Percentiles rank a stretch among this genome's conserved stretches.
These are phyloP conservation scores for Fusarium scirpi DNA, from an alignment of 2,329 filamentous ascomycete species.

Conservation along the genomic window DNA sequence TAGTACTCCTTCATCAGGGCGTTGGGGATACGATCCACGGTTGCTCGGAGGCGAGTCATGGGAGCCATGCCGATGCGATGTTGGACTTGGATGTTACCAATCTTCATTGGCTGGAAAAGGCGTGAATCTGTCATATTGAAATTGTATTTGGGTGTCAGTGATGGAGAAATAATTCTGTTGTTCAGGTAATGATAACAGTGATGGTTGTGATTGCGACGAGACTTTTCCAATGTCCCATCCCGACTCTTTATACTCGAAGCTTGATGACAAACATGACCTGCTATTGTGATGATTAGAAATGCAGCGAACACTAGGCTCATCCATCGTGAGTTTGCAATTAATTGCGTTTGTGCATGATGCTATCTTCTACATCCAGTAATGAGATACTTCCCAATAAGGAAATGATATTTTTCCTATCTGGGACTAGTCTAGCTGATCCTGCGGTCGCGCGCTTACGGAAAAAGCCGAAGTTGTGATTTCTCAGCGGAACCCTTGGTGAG, in stretches of 20 bases:
- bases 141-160: no score
- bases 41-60: conserved; percentile 64
- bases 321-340: not conserved
- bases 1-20: conserved; percentile 60
- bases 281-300: not conserved
- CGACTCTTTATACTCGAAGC: not conserved
- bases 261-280: not conserved
- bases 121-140: conserved; percentile 40
- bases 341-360: fast-evolving
- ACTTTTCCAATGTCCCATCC: fast-evolving
- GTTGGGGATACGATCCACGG: conserved; percentile 49
- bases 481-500: conserved; percentile 3
- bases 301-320: fast-evolving
- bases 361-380: not conserved
- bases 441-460: fast-evolving
- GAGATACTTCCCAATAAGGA: conserved; percentile 17
- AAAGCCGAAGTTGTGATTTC: conserved; percentile 2
- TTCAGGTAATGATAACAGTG: fast-evolving
- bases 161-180: no score
- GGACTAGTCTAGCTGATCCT: conserved; percentile 1
- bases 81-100: conserved; percentile 55
- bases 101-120: conserved; percentile 58
- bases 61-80: conserved; percentile 67
- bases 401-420: not conserved
- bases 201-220: not conserved